Conservation (phyloP, 108 stramenopile genomes). For the Pinguiococcus pyrenoidosus region DNA sequence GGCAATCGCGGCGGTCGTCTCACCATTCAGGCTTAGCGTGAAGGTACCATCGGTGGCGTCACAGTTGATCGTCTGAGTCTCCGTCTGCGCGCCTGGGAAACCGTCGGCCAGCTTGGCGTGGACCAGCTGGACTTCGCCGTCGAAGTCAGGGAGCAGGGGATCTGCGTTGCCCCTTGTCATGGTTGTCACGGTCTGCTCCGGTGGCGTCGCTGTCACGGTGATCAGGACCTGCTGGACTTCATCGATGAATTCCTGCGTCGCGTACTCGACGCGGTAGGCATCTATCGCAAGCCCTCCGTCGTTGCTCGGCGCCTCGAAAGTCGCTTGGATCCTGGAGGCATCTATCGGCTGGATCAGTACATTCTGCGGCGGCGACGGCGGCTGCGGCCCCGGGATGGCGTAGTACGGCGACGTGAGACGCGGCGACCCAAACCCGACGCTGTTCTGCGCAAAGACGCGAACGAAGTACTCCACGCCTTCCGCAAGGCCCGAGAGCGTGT, state of each 20-base stretch:
- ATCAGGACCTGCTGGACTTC: constrained; percentile 45
- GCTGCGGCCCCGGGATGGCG: constrained; percentile 46
- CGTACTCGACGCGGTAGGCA: constrained; percentile 56
- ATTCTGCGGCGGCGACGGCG: constrained; percentile 42
- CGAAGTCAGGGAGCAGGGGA: no score
- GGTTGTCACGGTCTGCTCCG: constrained; percentile 49
- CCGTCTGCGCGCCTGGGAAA: not conserved
- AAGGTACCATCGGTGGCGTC: constrained; percentile 64
- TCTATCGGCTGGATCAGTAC: constrained; percentile 41
- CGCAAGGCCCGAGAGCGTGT: constrained; percentile 32
- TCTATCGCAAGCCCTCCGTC: constrained; percentile 47
- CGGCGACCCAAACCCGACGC: constrained; percentile 43
- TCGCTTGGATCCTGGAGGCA: constrained; percentile 34
- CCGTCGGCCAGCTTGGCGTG: constrained; percentile 13
- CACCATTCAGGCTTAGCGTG: constrained; percentile 43
- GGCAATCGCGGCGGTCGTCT: constrained; percentile 39
- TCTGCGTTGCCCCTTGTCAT: constrained; percentile 2
- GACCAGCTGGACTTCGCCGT: constrained; percentile 29
- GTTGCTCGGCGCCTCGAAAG: constrained; percentile 38
- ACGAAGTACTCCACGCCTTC: constrained; percentile 58
- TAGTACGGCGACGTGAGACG: constrained; percentile 44
- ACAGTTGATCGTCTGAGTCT: constrained; percentile 26
- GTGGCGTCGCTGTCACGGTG: constrained; percentile 34
- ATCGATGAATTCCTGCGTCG: constrained; percentile 39
- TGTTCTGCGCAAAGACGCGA: constrained; percentile 50